Evolutionary conservation across 495 filamentous ascomycete genomes (phyloP), one percentile per base, ranked within the genome.

Genomic region (Podospora tetraspora): DNA sequence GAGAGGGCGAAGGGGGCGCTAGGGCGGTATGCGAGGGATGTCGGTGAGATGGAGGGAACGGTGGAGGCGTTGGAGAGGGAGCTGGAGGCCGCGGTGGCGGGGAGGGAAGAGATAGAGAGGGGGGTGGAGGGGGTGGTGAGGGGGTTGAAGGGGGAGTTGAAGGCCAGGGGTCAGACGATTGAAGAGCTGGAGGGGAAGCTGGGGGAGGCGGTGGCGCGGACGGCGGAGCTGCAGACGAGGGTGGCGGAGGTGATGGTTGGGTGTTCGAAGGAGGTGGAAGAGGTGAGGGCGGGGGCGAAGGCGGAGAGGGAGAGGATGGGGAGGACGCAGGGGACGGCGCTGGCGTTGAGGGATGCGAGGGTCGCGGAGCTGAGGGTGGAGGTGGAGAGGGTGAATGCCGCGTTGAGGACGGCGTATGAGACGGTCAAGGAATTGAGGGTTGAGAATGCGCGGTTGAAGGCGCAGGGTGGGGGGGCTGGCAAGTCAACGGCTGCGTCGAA

Each of bases 11-110:
- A 85, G 69, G 72, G 78, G 27, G 89, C 91, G 0, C 82, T 92
- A 0, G 81, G 86, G 21, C 82, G 82, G 13, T 93, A 93, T 72
- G 81, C 84, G 10, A 76, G 82, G 9, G 92, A 96, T 65, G 81
- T 92, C 3, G 79, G 79, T 21, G 80, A 83, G 60, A 82, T 93
- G 0, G 89, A 93, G 74, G 68, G 73, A 2, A 79, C 92, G 9
- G 84, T 93, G 52, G 80, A 77, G 27, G 75, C 75, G 0, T 76
- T 92, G 64, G 91, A 93, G 70, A 70, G 74, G 12, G 85, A 91
- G 29, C 83, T 87, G 23, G 67, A 69, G 1, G 65, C 66, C 4
- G 64, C 71, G 23, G 52, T 74, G 27, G 43, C 69, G 11, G 68
- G 61, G 19, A 59, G 68, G 21, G 22, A 72, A 23, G 34, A 73